Conservation (phyloP, 495 filamentous ascomycete genomes). For the Alectoria sarmentosa region DNA sequence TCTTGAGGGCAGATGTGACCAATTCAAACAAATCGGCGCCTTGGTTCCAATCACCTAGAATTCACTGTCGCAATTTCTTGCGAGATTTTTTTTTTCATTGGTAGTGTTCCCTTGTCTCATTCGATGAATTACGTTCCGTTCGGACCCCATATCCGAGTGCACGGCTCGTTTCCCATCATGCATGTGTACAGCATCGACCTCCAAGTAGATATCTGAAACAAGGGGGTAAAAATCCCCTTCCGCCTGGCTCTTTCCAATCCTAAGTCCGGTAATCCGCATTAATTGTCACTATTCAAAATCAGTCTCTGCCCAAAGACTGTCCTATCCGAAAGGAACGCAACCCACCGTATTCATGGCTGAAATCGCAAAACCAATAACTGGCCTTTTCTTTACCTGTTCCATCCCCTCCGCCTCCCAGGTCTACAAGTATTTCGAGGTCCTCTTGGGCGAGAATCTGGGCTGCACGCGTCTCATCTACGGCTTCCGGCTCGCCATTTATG, state of each 20-base stretch:
- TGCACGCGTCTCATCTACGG: conserved; percentile 71
- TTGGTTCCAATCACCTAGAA: not conserved
- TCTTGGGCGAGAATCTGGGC: conserved; percentile 81
- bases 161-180: not conserved
- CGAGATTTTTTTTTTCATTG: not conserved
- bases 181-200: not conserved
- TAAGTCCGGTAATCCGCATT: conserved; percentile 78
- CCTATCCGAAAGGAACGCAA: not conserved
- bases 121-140: not conserved
- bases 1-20: not conserved
- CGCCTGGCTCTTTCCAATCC: not conserved
- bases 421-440: conserved; percentile 73
- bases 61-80: not conserved
- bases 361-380: conserved; percentile 93
- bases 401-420: conserved; percentile 47
- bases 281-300: conserved; percentile 51
- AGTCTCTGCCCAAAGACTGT: conserved; percentile 17
- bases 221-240: not conserved
- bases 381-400: conserved; percentile 62
- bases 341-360: conserved; percentile 87
- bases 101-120: not conserved
- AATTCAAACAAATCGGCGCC: not conserved
- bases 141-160: not conserved
- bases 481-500: conserved; percentile 85
- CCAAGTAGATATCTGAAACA: not conserved